A percentile compares a stretch with the other conserved stretches of the same genome.
Conservation (phyloP, 2,329 filamentous ascomycete species). For the Orbilia brochopaga region DNA sequence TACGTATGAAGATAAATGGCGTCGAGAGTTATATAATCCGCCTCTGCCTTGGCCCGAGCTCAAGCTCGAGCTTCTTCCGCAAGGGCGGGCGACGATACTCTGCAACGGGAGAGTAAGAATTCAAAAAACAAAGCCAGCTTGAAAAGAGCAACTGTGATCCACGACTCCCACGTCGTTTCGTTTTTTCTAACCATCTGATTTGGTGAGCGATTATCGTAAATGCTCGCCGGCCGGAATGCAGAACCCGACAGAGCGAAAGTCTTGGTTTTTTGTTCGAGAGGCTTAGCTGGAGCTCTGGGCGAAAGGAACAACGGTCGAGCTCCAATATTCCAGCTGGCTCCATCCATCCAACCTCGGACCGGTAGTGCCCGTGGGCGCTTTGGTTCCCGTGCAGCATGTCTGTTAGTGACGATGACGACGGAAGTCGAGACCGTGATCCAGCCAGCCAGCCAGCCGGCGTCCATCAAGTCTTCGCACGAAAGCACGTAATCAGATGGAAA, state of each 20-base stretch:
- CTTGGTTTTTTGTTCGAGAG: background rate
- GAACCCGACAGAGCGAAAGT: background rate
- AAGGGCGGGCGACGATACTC: background rate
- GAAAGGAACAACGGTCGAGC: background rate
- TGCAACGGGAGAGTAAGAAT: background rate
- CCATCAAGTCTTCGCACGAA: no score
- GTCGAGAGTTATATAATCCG: background rate
- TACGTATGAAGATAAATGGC: background rate
- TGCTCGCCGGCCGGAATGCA: background rate
- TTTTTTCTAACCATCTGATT: background rate
- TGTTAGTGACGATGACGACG: no score
- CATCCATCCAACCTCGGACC: background rate
- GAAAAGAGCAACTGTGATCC: background rate
- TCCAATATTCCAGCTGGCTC: background rate
- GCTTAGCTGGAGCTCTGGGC: background rate
- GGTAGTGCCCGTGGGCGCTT: background rate
- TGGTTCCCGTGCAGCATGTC: no score
- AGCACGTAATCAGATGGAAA: no score
- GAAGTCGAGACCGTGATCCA: no score
- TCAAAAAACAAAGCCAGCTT: background rate
- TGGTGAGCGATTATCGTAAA: slow-evolving; percentile 7
- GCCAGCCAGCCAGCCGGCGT: no score
- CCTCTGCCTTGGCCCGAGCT: background rate
- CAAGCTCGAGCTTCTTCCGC: background rate
- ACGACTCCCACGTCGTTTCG: no score